These are phyloP conservation scores for Plasmodium relictum DNA, from an alignment of 169 alveolate genomes.

Conservation along the genomic window DNA sequence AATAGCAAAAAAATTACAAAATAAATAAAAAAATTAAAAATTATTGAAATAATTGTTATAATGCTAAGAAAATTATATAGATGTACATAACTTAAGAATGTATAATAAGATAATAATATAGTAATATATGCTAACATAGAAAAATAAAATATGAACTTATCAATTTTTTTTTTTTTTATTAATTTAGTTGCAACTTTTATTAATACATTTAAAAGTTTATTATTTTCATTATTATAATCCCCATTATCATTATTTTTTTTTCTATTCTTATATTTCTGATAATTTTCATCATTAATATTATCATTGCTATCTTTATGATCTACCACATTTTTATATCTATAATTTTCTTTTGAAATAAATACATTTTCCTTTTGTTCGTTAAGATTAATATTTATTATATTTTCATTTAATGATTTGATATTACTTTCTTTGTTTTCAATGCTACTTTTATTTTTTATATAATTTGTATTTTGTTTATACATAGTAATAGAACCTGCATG, in stretches of 20 bases:
- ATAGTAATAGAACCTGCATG: neutral
- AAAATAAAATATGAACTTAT: constrained; percentile 32
- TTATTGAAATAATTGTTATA: constrained; percentile 21
- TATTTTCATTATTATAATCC: neutral
- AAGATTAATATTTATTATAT: neutral
- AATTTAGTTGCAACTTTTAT: neutral
- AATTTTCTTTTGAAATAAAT: neutral
- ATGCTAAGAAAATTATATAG: constrained; percentile 1
- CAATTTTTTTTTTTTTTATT: constrained; percentile 8
- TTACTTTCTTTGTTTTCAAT: neutral
- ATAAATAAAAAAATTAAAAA: constrained; percentile 28
- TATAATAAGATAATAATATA: constrained; percentile 34
- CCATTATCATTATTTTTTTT: neutral
- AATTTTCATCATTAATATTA: neutral
- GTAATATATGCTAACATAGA: constrained; percentile 28
- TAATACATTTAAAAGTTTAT: neutral
- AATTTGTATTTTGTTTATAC: neutral
- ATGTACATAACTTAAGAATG: constrained; percentile 47
- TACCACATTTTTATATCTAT: neutral
- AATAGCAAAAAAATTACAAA: neutral
- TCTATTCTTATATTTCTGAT: neutral
- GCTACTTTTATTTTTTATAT: neutral
- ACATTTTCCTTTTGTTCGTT: neutral
- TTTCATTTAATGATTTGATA: neutral
- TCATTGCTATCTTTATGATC: neutral